These are phyloP conservation scores for Capronia epimyces DNA, from an alignment of 2,329 filamentous ascomycete species.

Conservation along the genomic window DNA sequence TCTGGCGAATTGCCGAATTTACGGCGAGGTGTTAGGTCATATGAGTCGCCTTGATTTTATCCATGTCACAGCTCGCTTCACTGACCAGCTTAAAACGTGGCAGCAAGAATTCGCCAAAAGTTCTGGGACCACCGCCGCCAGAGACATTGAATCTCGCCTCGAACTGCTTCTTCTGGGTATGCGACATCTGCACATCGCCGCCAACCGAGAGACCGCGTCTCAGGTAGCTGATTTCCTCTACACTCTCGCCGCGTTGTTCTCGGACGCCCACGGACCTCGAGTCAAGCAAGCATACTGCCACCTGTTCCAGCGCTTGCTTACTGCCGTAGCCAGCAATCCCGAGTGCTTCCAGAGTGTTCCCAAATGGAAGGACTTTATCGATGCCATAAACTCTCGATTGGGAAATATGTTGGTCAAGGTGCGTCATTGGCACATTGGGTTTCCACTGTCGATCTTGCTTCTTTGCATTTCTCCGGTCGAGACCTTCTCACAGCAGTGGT, in stretches of 20 bases:
- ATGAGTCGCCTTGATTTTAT: conserved; percentile 92
- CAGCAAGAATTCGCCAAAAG: conserved; percentile 71
- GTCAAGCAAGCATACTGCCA: conserved; percentile 95
- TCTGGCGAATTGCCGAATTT: conserved; percentile 92
- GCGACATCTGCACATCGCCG: conserved; percentile 76
- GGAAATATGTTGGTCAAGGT: conserved; percentile 84
- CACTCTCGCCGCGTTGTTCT: conserved; percentile 73
- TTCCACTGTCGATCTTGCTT: conserved; percentile 79
- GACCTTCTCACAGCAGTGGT: conserved; percentile 78
- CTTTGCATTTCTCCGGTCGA: conserved; percentile 85
- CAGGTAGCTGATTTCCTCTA: conserved; percentile 72
- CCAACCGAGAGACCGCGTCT: conserved; percentile 56
- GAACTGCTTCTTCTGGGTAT: conserved; percentile 86
- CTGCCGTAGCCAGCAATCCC: conserved; percentile 79
- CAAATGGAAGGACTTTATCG: conserved; percentile 82
- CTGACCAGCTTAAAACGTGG: conserved; percentile 70
- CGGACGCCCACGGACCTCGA: conserved; percentile 75
- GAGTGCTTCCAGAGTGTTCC: conserved; percentile 70
- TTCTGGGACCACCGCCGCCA: conserved; percentile 50
- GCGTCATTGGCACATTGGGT: conserved; percentile 83
- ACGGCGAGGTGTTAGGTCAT: conserved; percentile 84
- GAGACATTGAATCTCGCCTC: conserved; percentile 71
- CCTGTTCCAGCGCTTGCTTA: conserved; percentile 75
- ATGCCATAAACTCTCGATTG: conserved; percentile 70
- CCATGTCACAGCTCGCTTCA: conserved; percentile 74